A percentile compares a stretch with the other conserved stretches of the same genome.
Evolutionary conservation across 1,284 basidiomycete genomes (phyloP).

Genomic region (Limonomyces culmigenus): DNA sequence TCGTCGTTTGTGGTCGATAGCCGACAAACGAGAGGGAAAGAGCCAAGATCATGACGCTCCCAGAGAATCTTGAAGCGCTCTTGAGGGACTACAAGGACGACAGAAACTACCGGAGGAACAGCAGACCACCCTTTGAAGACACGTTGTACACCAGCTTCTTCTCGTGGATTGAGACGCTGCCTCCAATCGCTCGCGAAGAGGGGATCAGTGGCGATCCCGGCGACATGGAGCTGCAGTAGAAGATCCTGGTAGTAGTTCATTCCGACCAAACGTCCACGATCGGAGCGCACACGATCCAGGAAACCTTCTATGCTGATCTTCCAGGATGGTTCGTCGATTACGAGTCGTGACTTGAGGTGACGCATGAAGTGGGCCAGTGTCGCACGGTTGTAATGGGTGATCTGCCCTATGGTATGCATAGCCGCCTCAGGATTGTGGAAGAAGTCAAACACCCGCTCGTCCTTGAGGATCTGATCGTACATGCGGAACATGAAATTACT

Average conservation of each 20-base stretch:
- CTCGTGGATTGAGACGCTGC: background rate
- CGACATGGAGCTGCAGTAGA: background rate
- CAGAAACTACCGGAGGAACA: background rate
- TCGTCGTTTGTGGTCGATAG: background rate
- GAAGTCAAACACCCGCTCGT: no score
- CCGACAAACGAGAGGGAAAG: background rate
- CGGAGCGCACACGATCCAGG: no score
- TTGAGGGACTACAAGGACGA: background rate
- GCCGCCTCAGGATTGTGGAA: no score
- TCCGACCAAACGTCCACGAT: background rate
- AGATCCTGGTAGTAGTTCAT: constrained; percentile 1
- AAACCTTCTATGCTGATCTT: no score
- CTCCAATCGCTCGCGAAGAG: background rate
- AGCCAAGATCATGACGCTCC: background rate
- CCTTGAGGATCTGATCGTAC: no score
- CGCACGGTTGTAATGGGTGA: background rate
- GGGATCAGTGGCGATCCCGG: background rate
- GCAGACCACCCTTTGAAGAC: no score
- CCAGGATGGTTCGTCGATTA: background rate
- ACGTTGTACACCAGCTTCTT: no score
- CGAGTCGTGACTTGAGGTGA: no score
- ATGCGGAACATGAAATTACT: no score
- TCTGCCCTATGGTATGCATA: no score
- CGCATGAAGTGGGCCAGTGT: no score
- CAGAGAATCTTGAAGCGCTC: background rate